phyloP scores from a whole-genome alignment of 441 rosid genomes.

The Croton laevigatus region DNA sequence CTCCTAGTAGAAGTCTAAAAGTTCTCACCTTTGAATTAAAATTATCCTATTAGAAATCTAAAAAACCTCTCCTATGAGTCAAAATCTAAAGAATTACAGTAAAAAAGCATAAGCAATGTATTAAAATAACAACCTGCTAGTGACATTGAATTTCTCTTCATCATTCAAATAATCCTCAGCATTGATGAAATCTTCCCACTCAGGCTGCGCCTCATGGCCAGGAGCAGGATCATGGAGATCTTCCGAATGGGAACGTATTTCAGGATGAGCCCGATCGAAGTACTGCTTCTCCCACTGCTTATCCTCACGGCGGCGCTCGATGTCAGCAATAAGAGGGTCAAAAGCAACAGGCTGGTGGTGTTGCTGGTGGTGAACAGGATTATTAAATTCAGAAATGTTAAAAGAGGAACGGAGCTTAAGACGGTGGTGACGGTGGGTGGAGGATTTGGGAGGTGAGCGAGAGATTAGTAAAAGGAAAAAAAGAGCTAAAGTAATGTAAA shows the following conservation, averaged over 20 bases:
- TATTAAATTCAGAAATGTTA: slow-evolving; percentile 36
- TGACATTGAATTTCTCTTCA: slow-evolving; percentile 79
- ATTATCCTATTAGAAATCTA: background rate
- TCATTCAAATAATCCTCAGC: slow-evolving; percentile 93
- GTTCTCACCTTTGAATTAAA: background rate
- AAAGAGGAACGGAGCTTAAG: slow-evolving; percentile 70
- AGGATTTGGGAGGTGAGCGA: slow-evolving; percentile 48
- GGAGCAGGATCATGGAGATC: slow-evolving; percentile 47
- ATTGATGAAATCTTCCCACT: slow-evolving; percentile 90
- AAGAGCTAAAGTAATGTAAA: slow-evolving; percentile 60
- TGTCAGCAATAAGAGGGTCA: slow-evolving; percentile 84
- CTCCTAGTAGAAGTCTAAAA: background rate
- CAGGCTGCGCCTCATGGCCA: slow-evolving; percentile 84
- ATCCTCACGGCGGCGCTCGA: slow-evolving; percentile 89
- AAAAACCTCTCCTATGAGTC: background rate
- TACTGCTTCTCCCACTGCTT: slow-evolving; percentile 77
- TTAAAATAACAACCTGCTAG: slow-evolving; percentile 46
- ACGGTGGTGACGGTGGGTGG: slow-evolving; percentile 48
- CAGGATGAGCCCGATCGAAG: slow-evolving; percentile 65
- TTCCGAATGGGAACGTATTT: slow-evolving; percentile 28
- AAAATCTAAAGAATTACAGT: background rate
- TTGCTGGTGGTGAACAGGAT: background rate
- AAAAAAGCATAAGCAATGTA: background rate
- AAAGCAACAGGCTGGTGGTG: slow-evolving; percentile 61
- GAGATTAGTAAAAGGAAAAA: slow-evolving; percentile 68